phyloP scores from a whole-genome alignment of 1,284 basidiomycete genomes.

The Neonothopanus nambi region DNA sequence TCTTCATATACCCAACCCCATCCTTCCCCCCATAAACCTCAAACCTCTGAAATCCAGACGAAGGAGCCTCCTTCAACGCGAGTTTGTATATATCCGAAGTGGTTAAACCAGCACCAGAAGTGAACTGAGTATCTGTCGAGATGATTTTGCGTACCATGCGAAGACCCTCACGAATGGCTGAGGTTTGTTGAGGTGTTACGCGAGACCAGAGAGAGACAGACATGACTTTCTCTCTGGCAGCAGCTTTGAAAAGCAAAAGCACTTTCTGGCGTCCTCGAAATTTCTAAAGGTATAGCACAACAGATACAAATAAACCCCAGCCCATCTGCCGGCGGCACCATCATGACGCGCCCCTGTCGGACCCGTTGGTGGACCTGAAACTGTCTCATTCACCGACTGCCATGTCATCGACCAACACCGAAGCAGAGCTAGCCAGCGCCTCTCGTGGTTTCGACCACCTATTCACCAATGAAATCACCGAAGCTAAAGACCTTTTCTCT shows the following conservation, averaged over 20 bases:
- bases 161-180: slow-evolving; percentile 34
- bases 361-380: too few relatives aligned
- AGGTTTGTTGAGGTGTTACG: slow-evolving; percentile 21
- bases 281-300: too few relatives aligned
- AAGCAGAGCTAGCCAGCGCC: slow-evolving; percentile 46
- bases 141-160: slow-evolving; percentile 38
- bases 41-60: slow-evolving; percentile 21
- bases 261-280: too few relatives aligned
- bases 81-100: slow-evolving; percentile 46
- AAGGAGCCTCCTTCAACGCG: slow-evolving; percentile 34
- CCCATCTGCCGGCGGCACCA: too few relatives aligned
- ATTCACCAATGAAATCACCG: slow-evolving; percentile 64
- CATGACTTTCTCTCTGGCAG: too few relatives aligned
- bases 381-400: neutral
- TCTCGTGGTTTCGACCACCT: slow-evolving; percentile 64
- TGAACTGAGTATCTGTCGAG: slow-evolving; percentile 23
- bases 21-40: slow-evolving; percentile 14
- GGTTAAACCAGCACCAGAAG: slow-evolving; percentile 36
- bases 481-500: slow-evolving; percentile 52
- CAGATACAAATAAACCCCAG: too few relatives aligned
- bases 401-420: neutral
- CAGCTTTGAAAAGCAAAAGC: too few relatives aligned
- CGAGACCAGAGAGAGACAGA: slow-evolving; percentile 11
- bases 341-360: neutral
- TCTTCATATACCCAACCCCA: slow-evolving; percentile 6